Evolutionary conservation across 1,284 basidiomycete species (phyloP).

Genomic region (Ustilago lituana): DNA sequence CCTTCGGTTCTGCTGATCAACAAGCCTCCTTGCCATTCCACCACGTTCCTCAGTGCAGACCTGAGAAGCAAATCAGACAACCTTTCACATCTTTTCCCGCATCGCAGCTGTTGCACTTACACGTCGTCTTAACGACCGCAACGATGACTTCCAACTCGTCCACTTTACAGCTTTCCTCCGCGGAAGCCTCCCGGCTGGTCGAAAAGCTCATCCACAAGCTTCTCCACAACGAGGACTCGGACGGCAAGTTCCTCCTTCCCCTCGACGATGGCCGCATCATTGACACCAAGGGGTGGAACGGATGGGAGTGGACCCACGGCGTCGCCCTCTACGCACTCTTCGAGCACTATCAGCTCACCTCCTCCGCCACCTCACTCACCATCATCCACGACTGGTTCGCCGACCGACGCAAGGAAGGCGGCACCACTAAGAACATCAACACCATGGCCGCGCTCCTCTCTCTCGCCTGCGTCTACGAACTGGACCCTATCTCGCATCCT

Average conservation of each 20-base stretch:
- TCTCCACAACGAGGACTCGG: conserved; percentile 73
- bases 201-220: conserved; percentile 45
- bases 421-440: conserved; percentile 77
- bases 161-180: conserved; percentile 8
- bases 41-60: too few relatives aligned
- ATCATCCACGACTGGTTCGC: conserved; percentile 74
- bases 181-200: conserved; percentile 16
- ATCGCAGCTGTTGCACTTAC: too few relatives aligned
- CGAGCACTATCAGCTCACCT: conserved; percentile 71
- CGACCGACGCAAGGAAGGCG: conserved; percentile 71
- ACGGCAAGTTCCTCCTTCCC: conserved; percentile 72
- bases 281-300: conserved; percentile 76
- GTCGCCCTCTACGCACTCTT: conserved; percentile 54
- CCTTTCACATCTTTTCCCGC: too few relatives aligned
- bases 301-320: conserved; percentile 78
- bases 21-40: too few relatives aligned
- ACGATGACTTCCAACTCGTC: conserved; percentile 12
- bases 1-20: too few relatives aligned
- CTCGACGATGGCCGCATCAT: conserved; percentile 74
- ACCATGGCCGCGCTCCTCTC: conserved; percentile 76
- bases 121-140: background rate
- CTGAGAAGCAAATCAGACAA: too few relatives aligned
- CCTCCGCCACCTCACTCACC: conserved; percentile 70
- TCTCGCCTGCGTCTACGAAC: conserved; percentile 72
- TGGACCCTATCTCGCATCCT: conserved; percentile 60